phyloP scores from a whole-genome alignment of 495 filamentous ascomycete genomes.

The Astrocystis sublimbata region DNA sequence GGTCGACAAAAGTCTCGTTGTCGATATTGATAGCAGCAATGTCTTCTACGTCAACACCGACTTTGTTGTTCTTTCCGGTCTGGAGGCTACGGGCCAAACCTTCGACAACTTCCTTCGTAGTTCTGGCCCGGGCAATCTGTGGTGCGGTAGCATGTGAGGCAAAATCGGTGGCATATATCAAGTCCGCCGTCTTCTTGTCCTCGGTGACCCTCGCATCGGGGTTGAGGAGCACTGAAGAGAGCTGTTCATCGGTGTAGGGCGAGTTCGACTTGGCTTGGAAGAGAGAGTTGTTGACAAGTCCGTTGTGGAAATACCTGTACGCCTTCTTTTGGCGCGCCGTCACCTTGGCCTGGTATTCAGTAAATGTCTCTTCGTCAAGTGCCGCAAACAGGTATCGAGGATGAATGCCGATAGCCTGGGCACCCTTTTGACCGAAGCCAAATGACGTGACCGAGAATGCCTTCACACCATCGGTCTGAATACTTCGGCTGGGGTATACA shows the following conservation, averaged over 20 bases:
- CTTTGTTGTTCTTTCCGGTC: slow-evolving; percentile 66
- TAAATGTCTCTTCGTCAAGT: slow-evolving; percentile 83
- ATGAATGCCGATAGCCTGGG: slow-evolving; percentile 95
- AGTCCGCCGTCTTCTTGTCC: slow-evolving; percentile 79
- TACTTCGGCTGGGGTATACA: slow-evolving; percentile 89
- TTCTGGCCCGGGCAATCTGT: slow-evolving; percentile 51
- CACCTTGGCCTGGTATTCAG: slow-evolving; percentile 82
- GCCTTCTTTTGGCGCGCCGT: slow-evolving; percentile 94
- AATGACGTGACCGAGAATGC: slow-evolving; percentile 99
- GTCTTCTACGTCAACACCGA: slow-evolving; percentile 91
- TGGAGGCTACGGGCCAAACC: slow-evolving; percentile 72
- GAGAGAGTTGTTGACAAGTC: slow-evolving; percentile 92
- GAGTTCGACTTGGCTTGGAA: slow-evolving; percentile 92
- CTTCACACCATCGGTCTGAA: slow-evolving; percentile 97
- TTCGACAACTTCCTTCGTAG: slow-evolving; percentile 76
- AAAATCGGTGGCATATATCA: slow-evolving; percentile 68
- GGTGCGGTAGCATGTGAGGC: slow-evolving; percentile 48
- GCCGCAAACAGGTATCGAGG: slow-evolving; percentile 93
- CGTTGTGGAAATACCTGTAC: slow-evolving; percentile 97
- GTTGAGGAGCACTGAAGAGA: slow-evolving; percentile 87
- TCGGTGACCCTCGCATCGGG: slow-evolving; percentile 83
- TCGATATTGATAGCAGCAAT: slow-evolving; percentile 82
- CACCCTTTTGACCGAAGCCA: slow-evolving; percentile 98
- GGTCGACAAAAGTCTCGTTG: slow-evolving; percentile 90
- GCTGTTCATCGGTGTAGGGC: slow-evolving; percentile 86